phyloP scores from a whole-genome alignment of 2,329 filamentous ascomycete genomes.

The Fusarium guadeloupense region DNA sequence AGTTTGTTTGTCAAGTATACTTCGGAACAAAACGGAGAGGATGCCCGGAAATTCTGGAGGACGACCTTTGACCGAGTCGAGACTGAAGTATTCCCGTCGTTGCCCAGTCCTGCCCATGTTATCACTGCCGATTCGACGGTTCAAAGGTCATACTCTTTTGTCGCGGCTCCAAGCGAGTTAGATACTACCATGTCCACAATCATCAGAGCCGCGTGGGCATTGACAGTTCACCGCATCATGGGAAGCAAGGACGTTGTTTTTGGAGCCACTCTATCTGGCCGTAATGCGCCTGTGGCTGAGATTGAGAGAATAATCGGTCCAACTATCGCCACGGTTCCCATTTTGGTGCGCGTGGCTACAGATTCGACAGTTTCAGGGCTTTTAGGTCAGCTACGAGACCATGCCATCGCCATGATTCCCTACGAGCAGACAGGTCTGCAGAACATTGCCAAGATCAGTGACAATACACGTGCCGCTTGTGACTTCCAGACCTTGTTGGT shows the following conservation, averaged over 20 bases:
- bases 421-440: conserved; percentile 34
- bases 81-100: not conserved
- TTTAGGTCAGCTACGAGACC: conserved; percentile 47
- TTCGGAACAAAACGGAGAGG: not conserved
- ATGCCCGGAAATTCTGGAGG: not conserved
- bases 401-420: conserved; percentile 25
- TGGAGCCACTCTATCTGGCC: conserved; percentile 38
- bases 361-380: conserved; percentile 48
- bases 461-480: not conserved
- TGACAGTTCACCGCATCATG: conserved; percentile 32
- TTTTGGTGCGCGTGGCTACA: conserved; percentile 39
- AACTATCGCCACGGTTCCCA: conserved; percentile 48
- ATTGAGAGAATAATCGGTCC: conserved; percentile 40
- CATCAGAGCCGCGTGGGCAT: conserved; percentile 42
- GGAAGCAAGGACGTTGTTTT: conserved; percentile 37
- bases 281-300: conserved; percentile 33
- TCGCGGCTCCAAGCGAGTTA: not conserved
- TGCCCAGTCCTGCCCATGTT: not conserved
- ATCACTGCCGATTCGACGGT: not conserved
- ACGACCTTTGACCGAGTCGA: not conserved
- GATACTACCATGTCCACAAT: not conserved
- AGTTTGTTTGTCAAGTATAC: not conserved
- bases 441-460: conserved; percentile 34
- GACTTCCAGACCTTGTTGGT: conserved; percentile 20
- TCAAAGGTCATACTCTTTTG: not conserved